Evolutionary conservation across 768 basidiomycete genomes (phyloP), one percentile per base, ranked within the genome.

Genomic region (Auricularia sp.): DNA sequence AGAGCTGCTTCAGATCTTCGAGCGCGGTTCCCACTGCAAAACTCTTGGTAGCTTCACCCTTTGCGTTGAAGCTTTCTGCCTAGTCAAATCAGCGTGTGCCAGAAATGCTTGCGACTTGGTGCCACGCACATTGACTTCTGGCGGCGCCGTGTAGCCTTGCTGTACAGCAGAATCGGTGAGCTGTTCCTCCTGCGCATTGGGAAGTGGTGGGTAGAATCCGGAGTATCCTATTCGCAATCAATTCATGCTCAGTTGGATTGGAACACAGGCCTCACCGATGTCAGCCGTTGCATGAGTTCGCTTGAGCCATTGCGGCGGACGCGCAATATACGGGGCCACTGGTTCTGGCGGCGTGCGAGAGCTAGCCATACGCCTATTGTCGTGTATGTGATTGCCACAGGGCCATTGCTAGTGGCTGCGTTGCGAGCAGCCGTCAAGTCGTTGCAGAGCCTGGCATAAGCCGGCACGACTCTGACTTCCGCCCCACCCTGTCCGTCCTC

Each of bases 191-290:
- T 87, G 85, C 71, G 91, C 88, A 4, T 83, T 81, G 18, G 86
- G 83, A 47, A 82, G 80, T 5, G 91, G 89, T 54, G 91, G 91
- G 71, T 86, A 80, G 68, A 88, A 91, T 11, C 89, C 88, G 64
- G 81, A 78, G 72, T 87, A 91, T 18, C 91, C 91, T 93, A 39
- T 6, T 39, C 12, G 36, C 6, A 39, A 39, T 6, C 12, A 12
- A 63, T 33, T 6, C 21, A 18, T 60, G 36, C 18, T 60, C 47
- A 35, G 36, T 47, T 14, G 36, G 71, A 23, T 23, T 23, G 23
- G 23, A 23, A 23, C 23, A 23, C 23, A 23, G 23, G 23, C 23
- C 80, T 64, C 65, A 84, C 90, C 90, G 61, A 91, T 77, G 73
- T 91, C 90, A 34, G 86, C 88, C 42, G 82, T 77, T 11, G 71